A percentile compares a stretch with the other conserved stretches of the same genome.
Evolutionary conservation across 2,329 filamentous ascomycete genomes (phyloP).

Genomic region (Alternaria sp.): DNA sequence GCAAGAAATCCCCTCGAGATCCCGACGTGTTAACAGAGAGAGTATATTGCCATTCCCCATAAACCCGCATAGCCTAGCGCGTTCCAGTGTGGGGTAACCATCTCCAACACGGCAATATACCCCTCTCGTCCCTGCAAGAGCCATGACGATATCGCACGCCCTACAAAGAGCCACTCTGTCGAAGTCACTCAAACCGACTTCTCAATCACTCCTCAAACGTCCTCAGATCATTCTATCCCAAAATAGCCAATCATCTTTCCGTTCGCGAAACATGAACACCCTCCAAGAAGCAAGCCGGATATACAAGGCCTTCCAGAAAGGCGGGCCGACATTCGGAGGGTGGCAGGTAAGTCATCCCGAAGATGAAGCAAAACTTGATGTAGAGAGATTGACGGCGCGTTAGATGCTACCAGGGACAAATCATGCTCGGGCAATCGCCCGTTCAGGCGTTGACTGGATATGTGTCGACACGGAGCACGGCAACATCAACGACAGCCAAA

Average conservation of each 20-base stretch:
- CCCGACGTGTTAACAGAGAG: not conserved
- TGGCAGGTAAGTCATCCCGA: slow-evolving; percentile 60
- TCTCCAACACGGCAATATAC: slow-evolving; percentile 6
- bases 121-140: slow-evolving; percentile 13
- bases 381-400: not conserved
- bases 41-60: not conserved
- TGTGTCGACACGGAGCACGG: slow-evolving; percentile 65
- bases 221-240: not conserved
- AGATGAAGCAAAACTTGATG: no score
- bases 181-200: not conserved
- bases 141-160: slow-evolving; percentile 21
- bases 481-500: slow-evolving; percentile 63
- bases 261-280: slow-evolving; percentile 42
- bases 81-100: slow-evolving; percentile 27
- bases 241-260: not conserved
- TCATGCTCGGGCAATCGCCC: slow-evolving; percentile 61
- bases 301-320: slow-evolving; percentile 60
- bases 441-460: slow-evolving; percentile 63
- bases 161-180: slow-evolving; percentile 3
- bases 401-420: slow-evolving; percentile 40
- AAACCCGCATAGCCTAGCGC: slow-evolving; percentile 19
- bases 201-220: not conserved
- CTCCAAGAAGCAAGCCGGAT: slow-evolving; percentile 65
- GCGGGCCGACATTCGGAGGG: slow-evolving; percentile 62
- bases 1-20: accelerated